Evolutionary conservation across 116 monocot species (phyloP).

Genomic region (Zostera marina): DNA sequence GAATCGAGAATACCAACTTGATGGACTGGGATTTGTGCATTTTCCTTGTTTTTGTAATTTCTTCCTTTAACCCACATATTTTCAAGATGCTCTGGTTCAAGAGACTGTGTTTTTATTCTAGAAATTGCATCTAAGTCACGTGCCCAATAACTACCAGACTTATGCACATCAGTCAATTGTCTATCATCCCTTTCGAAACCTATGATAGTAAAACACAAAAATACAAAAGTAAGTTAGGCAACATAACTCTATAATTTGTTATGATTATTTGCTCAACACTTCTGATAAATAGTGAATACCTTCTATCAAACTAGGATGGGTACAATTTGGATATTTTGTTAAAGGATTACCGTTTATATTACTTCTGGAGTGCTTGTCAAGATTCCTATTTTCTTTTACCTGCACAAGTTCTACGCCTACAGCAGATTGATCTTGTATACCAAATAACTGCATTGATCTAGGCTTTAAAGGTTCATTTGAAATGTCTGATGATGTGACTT

Average conservation of each 20-base stretch:
- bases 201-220: background rate
- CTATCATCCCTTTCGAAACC: conserved; percentile 7
- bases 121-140: conserved; percentile 43
- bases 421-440: conserved; percentile 39
- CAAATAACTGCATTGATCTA: conserved; percentile 25
- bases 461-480: conserved; percentile 24
- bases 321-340: conserved; percentile 10
- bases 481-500: conserved; percentile 15
- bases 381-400: conserved; percentile 23
- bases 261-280: background rate
- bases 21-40: conserved; percentile 1
- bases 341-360: conserved; percentile 6
- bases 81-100: conserved; percentile 88
- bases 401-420: conserved; percentile 77
- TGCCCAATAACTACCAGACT: conserved; percentile 45
- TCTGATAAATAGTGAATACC: conserved; percentile 2
- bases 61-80: conserved; percentile 87
- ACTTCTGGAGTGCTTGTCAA: conserved; percentile 9
- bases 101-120: conserved; percentile 44
- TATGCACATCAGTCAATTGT: conserved; percentile 7
- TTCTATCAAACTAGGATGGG: background rate
- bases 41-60: conserved; percentile 59
- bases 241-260: background rate
- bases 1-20: conserved; percentile 4
- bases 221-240: background rate